Base-by-base conservation (phyloP, 2,329 filamentous ascomycete genomes). In the Talaromyces sp. region DNA sequence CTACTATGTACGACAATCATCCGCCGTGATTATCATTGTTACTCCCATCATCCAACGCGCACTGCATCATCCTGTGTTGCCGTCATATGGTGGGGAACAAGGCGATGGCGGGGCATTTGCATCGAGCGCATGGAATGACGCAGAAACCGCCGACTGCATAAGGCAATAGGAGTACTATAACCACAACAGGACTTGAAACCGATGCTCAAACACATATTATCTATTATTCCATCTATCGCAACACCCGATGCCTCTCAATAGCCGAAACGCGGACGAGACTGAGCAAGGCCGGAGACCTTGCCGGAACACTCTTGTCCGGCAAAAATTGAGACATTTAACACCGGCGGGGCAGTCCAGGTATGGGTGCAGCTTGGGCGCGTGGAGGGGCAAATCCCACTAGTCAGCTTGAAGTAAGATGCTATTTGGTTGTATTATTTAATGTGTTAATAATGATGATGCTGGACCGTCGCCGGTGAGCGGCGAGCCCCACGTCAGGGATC, bases 241-340 rank as follows among this genome's bases (percentile, higher is more conserved):
- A 58, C 55, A n/a, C 22, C n/a, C 55, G 30, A 44, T 28, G 11
- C 22, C 9, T 32, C 13, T 59, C 57, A 59, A 59, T 59, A 54
- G 57, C 57, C 58, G 53, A 60, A 53, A 39, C 32, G 32, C 33
- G 30, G 54, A 39, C n/a, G 13, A 5, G 30, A 39, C n/a, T 22
- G 44, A 47, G 44, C n/a, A 25, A 33, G 28, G n/a, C n/a, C 51
- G 51, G 51, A 30, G 33, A 54, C 9, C 28, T 56, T 19, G 13
- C 57, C 61, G 61, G 61, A 54, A 62, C 57, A 62, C 61, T 57
- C 53, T 60, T 59, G 61, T 57, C 61, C 61, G 61, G 57, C 39
- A 42, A 51, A 59, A 60, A 9, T 25, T 47, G 44, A 47, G 44
- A 17, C 44, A 47, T 47, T 47, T n/a, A 47, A 6, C 44, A 11